phyloP scores from a whole-genome alignment of 2,329 filamentous ascomycete species.

The Ophiocordyceps sinensis region DNA sequence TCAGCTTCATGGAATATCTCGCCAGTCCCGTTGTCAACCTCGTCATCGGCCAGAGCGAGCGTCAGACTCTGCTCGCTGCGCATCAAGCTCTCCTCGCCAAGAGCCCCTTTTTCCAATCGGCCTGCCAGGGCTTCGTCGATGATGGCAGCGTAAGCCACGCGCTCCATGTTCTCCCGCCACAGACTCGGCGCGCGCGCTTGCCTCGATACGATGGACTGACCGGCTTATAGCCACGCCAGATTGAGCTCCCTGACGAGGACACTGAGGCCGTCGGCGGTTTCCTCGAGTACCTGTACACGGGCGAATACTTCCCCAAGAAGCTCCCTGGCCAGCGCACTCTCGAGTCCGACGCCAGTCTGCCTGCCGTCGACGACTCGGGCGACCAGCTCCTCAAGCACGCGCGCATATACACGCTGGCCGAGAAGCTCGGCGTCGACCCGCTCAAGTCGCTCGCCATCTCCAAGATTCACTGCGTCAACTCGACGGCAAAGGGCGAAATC shows the following conservation, averaged over 20 bases:
- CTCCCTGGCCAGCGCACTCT: constrained; percentile 49
- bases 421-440: constrained; percentile 53
- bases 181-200: too few relatives aligned
- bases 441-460: constrained; percentile 67
- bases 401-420: constrained; percentile 75
- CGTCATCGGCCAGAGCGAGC: constrained; percentile 45
- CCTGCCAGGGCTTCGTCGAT: constrained; percentile 45
- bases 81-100: constrained; percentile 64
- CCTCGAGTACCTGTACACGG: constrained; percentile 26
- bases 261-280: constrained; percentile 21
- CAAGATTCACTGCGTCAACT: constrained; percentile 87
- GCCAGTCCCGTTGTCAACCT: constrained; percentile 56
- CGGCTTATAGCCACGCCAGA: constrained; percentile 40
- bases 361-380: constrained; percentile 60
- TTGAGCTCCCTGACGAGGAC: constrained; percentile 41
- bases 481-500: constrained; percentile 79
- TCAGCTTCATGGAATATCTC: constrained; percentile 43
- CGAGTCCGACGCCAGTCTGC: constrained; percentile 52
- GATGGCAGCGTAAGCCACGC: constrained; percentile 41
- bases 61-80: constrained; percentile 51
- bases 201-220: neutral
- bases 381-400: constrained; percentile 79
- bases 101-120: constrained; percentile 60
- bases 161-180: neutral
- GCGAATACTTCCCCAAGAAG: constrained; percentile 57